phyloP scores from a whole-genome alignment of 306 rosid species.

The Pterocarpus santalinus region DNA sequence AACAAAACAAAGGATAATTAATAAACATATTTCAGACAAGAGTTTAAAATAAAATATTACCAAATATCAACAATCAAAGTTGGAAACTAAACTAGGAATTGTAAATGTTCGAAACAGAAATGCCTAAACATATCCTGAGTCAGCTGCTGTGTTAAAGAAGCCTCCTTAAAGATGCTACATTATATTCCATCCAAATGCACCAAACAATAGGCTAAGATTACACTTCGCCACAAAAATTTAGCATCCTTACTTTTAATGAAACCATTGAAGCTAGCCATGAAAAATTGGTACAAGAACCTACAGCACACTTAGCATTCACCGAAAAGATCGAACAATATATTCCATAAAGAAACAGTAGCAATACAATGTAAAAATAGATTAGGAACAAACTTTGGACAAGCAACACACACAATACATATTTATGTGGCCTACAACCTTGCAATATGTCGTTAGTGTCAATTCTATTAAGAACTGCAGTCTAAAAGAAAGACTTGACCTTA shows the following conservation, averaged over 20 bases:
- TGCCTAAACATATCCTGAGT: constrained; percentile 5
- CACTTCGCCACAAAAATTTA: constrained; percentile 5
- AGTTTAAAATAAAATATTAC: constrained; percentile 6
- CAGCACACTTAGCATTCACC: neutral
- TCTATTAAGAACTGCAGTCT: neutral
- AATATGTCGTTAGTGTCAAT: neutral
- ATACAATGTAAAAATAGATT: neutral
- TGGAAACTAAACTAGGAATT: constrained; percentile 17
- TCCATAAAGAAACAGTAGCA: neutral
- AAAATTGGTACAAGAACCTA: neutral
- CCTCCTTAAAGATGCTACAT: constrained; percentile 6
- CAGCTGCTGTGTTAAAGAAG: constrained; percentile 7
- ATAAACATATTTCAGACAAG: constrained; percentile 23
- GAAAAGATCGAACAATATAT: neutral
- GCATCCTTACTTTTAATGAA: neutral
- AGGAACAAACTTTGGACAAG: neutral
- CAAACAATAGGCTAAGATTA: constrained; percentile 13
- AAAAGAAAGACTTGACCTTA: neutral
- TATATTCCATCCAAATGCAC: constrained; percentile 22
- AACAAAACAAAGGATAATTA: constrained; percentile 38
- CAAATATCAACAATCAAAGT: constrained; percentile 24
- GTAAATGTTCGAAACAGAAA: constrained; percentile 17
- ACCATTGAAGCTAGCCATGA: neutral
- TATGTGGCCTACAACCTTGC: neutral
- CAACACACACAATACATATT: neutral